Conservation (phyloP, 495 filamentous ascomycete species). For the Penicillium salamii region DNA sequence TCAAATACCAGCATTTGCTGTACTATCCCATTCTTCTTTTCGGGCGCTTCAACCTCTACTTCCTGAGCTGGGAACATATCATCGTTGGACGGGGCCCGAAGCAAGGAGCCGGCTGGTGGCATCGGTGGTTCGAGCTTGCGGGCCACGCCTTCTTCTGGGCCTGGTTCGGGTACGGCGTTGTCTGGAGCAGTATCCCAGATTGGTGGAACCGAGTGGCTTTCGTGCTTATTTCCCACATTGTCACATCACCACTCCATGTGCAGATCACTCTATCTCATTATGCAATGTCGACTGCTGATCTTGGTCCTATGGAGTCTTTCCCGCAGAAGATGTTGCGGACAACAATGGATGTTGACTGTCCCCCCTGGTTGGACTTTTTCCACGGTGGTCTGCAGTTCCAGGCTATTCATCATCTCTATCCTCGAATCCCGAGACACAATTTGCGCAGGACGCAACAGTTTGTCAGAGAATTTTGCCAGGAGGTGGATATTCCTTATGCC, state of each 20-base stretch:
- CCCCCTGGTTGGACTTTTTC: constrained; percentile 83
- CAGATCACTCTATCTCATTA: constrained; percentile 98
- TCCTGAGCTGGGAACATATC: constrained; percentile 79
- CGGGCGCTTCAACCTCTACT: constrained; percentile 90
- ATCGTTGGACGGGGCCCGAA: constrained; percentile 71
- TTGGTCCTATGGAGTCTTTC: constrained; percentile 78
- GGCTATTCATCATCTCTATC: constrained; percentile 83
- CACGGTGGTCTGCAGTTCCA: constrained; percentile 92
- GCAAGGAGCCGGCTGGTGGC: constrained; percentile 85
- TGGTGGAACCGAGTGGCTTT: constrained; percentile 69
- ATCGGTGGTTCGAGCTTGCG: constrained; percentile 77
- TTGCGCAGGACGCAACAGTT: constrained; percentile 73
- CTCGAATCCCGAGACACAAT: constrained; percentile 83
- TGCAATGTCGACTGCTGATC: constrained; percentile 89
- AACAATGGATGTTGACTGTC: constrained; percentile 92
- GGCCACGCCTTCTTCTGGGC: constrained; percentile 89
- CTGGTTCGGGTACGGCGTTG: constrained; percentile 85
- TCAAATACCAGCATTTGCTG: constrained; percentile 75
- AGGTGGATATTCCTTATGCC: constrained; percentile 83
- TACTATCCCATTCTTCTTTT: constrained; percentile 86
- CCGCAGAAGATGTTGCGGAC: constrained; percentile 89
- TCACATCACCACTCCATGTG: constrained; percentile 84
- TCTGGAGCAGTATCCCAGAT: constrained; percentile 68
- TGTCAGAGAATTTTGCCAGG: constrained; percentile 80
- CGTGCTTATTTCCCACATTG: constrained; percentile 81